Evolutionary conservation across 2,329 filamentous ascomycete genomes (phyloP), one percentile per base, ranked within the genome.

Genomic region (Talaromyces marneffei): DNA sequence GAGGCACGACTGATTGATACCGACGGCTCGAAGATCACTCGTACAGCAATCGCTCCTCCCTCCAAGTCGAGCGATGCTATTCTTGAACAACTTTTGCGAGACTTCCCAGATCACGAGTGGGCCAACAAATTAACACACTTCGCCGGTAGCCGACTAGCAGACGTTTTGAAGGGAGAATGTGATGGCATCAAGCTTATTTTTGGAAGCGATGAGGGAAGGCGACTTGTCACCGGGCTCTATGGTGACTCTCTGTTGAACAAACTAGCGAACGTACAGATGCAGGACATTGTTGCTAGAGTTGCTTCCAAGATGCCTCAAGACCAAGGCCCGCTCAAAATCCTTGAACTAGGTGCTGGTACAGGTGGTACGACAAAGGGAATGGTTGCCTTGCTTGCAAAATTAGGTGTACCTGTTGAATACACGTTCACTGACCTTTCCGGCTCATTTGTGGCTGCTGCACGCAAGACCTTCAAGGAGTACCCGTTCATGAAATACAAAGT

Each of bases 321-420:
- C n/a, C 33, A 57, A 50, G 54, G 56, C 29, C 52, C 63, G 3
- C 69, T 78, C 42, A 75, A 76, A 3, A 72, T 82, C 25, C 64
- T 82, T 9, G 78, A 80, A 55, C 72, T 73, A 9, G 78, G 78
- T 20, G 78, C 76, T 12, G 80, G 80, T 2, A 79, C 77, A 5
- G 79, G 78, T 3, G 73, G 72, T 10, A 71, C 77, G 0, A 82
- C 79, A 0, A 65, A 70, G 2, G 60, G 57, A 1, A 66, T 81
- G 4, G 65, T 81, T 2, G 57, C 66, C 2, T 53, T 57, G 3
- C 63, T 80, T 0, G 65, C 66, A 6, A 57, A 59, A 2, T 64
- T 71, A 1, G 69, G 63, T 8, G 64, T 75, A 1, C 48, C 66
- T 1, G 64, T 79, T 14, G 66, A 74, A 46, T 79, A 78, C 63